Base-by-base conservation (phyloP, 129 eudicot species). In the Flaveria brownii region DNA sequence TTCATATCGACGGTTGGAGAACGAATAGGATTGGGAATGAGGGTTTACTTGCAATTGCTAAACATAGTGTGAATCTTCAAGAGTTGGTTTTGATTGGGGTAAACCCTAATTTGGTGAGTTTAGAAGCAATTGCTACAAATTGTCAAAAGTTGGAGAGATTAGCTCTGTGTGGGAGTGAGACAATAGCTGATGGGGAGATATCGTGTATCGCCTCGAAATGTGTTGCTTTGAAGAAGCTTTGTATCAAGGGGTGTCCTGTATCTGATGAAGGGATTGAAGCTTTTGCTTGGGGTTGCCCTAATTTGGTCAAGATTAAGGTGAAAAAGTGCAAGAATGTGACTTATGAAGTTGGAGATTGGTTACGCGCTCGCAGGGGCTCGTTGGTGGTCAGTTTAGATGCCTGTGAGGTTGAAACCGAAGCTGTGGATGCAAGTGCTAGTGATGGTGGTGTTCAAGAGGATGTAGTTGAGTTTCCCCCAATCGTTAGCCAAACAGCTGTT, bases 251-350 rank as follows among this genome's bases (percentile, higher is more conserved):
- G 9, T 78, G 82, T 57, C 70, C 70, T 11, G 82, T 82, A 9
- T 77, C 86, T 6, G 82, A 78, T 78, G 76, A 70, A 46, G 82
- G 82, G 15, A 43, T 78, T 70, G 82, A 78, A 30, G 82, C 82
- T 78, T 78, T 68, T 54, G 82, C 76, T 43, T 78, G 75, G 76
- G 82, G 86, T 12, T 78, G 82, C 30, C 82, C 76, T 28, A 78
- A 78, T 70, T 78, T 77, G 81, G 81, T 69, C 0, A 70, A 77
- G 60, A 77, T 77, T 43, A 77, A 70, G 60, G 75, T 77, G 59
- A 78, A 70, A 71, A 90, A 86, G 73, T 90, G 96, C 77, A 86
- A 85, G 59, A 87, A 79, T 22, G 96, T 90, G 55, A 88, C 90
- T 4, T 25, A 85, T 54, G 96, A 86, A 9, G 84, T 84, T 68